These are phyloP conservation scores for Lasiodiplodia sp. DNA, from an alignment of 2,329 filamentous ascomycete genomes.

Conservation along the genomic window DNA sequence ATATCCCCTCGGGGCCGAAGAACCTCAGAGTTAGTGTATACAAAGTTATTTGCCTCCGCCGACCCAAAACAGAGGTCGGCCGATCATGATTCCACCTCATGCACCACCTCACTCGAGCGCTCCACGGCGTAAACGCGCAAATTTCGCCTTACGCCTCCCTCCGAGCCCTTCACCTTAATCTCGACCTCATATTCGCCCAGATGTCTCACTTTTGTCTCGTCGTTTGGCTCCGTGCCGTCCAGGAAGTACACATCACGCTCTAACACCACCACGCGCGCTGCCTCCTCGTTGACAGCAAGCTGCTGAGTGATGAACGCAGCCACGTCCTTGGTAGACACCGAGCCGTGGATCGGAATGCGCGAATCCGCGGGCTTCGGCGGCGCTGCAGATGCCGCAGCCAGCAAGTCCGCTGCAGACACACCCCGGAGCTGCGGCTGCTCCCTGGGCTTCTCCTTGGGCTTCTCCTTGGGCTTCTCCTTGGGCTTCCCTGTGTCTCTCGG, in stretches of 20 bases:
- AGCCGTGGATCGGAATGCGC: conserved; percentile 57
- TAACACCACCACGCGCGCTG: conserved; percentile 56
- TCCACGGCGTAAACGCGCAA: not conserved
- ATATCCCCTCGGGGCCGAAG: conserved; percentile 8
- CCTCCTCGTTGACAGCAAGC: conserved; percentile 60
- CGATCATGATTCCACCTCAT: conserved; percentile 26
- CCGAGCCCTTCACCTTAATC: conserved; percentile 56
- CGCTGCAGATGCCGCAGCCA: conserved; percentile 44
- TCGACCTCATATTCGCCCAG: conserved; percentile 61
- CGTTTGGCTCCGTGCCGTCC: conserved; percentile 34
- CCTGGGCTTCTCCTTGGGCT: conserved; percentile 32
- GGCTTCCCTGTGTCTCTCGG: conserved; percentile 37
- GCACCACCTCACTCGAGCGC: conserved; percentile 7
- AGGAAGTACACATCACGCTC: conserved; percentile 61
- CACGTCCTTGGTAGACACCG: conserved; percentile 63
- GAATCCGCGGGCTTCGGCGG: conserved; percentile 32
- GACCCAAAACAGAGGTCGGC: not conserved
- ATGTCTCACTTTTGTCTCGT: conserved; percentile 57
- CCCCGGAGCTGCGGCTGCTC: conserved; percentile 17
- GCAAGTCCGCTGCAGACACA: conserved; percentile 41
- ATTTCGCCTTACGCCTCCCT: conserved; percentile 19
- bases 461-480: not conserved
- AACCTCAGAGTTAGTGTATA: conserved; percentile 18
- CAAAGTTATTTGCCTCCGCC: not conserved
- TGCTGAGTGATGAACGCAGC: conserved; percentile 56